Evolutionary conservation across 257 asterid genomes (phyloP).

Genomic region (Fraxinus cuspidata): DNA sequence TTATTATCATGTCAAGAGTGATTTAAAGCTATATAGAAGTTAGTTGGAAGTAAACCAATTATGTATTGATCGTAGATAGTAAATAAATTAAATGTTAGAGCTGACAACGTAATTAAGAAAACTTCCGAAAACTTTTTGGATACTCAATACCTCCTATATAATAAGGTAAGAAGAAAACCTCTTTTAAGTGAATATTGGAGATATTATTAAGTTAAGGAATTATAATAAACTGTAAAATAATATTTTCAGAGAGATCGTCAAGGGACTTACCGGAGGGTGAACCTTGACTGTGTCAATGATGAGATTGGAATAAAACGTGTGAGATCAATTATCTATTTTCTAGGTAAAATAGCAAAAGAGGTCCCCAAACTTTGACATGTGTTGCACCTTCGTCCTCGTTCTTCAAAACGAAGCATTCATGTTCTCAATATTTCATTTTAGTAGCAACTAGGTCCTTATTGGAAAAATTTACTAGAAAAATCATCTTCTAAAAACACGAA

Average conservation of each 20-base stretch:
- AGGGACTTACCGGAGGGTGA: no score
- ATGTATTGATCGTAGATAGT: no score
- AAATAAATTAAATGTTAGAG: neutral
- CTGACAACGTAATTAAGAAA: neutral
- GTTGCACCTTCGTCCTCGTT: neutral
- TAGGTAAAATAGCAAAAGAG: neutral
- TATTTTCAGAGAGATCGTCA: neutral
- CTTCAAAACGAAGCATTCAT: neutral
- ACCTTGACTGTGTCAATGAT: neutral
- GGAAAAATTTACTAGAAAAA: neutral
- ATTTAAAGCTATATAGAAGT: no score
- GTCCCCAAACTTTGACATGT: neutral
- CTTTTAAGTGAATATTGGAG: neutral
- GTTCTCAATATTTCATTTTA: neutral
- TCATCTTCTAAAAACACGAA: no score
- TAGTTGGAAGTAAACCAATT: no score
- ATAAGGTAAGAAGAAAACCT: no score
- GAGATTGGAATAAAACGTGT: neutral
- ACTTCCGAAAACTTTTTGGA: neutral
- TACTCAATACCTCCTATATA: no score
- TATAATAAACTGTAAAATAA: no score
- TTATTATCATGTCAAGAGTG: no score
- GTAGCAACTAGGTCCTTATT: neutral
- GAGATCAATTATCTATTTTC: neutral
- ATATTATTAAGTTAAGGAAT: neutral